Percentiles rank a stretch among this genome's conserved stretches.
Conservation (phyloP, 164 flowering plant genomes). For the Vitis rupestris region DNA sequence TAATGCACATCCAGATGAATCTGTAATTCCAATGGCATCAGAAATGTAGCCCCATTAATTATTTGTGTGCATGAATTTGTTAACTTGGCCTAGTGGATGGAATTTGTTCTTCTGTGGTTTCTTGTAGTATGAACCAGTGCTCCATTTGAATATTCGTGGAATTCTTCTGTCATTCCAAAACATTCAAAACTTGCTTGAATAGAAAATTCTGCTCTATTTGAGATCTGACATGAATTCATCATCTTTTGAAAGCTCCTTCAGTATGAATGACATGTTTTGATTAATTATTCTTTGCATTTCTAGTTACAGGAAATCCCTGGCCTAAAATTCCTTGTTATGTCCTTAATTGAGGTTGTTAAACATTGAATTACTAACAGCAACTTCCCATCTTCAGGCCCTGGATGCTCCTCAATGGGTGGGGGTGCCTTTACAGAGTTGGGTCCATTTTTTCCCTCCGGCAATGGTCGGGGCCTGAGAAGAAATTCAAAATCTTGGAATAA, state of each 20-base stretch:
- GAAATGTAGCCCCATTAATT: not conserved
- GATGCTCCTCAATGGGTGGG: conserved; percentile 95
- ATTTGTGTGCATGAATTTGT: no score
- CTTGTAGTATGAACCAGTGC: no score
- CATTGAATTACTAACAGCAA: not conserved
- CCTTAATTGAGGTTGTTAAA: not conserved
- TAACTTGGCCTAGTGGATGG: no score
- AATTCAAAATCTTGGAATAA: conserved; percentile 87
- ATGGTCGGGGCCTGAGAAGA: conserved; percentile 80
- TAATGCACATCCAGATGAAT: not conserved
- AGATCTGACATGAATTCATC: no score
- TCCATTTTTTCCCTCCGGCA: conserved; percentile 87
- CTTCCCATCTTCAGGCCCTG: conserved; percentile 67
- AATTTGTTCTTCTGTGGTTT: no score
- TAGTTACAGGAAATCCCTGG: not conserved
- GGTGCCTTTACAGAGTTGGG: conserved; percentile 98
- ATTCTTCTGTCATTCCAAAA: no score
- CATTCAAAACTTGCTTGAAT: no score
- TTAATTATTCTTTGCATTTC: not conserved
- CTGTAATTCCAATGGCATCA: not conserved
- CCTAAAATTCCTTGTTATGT: not conserved
- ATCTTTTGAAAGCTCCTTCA: not conserved
- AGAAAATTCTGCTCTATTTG: no score
- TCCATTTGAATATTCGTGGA: no score
- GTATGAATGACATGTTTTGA: not conserved